A percentile compares a stretch with the other conserved stretches of the same genome.
Evolutionary conservation across 108 stramenopile genomes (phyloP).

Genomic region (Nitzschia inconspicua): DNA sequence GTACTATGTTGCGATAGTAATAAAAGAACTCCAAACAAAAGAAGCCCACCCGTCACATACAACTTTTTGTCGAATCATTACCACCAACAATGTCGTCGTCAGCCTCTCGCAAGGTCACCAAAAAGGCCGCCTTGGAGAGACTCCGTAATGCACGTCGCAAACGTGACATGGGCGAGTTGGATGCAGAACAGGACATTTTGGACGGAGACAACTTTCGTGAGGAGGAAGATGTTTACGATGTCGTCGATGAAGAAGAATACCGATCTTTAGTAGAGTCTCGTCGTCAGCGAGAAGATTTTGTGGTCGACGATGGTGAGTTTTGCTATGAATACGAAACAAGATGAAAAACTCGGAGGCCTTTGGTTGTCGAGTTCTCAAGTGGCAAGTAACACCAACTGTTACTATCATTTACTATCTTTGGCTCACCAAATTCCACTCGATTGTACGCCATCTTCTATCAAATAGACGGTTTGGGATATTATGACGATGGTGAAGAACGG

Average conservation of each 20-base stretch:
- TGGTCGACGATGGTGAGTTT: conserved; percentile 95
- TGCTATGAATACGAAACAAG: too few relatives aligned
- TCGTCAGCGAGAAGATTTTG: conserved; percentile 95
- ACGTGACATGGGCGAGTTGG: conserved; percentile 2
- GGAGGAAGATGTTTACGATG: conserved; percentile 86
- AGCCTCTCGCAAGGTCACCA: conserved; percentile 5
- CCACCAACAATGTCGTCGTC: conserved; percentile 23
- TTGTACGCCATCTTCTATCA: conserved; percentile 1
- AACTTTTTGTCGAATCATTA: too few relatives aligned
- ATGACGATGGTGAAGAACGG: conserved; percentile 97
- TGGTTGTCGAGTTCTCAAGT: too few relatives aligned
- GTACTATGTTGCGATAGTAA: too few relatives aligned
- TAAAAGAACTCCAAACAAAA: too few relatives aligned
- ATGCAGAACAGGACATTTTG: conserved; percentile 7
- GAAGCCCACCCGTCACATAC: too few relatives aligned
- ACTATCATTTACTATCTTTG: neutral
- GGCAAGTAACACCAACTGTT: neutral
- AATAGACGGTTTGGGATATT: conserved; percentile 93
- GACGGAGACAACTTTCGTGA: conserved; percentile 40
- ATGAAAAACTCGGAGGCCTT: too few relatives aligned
- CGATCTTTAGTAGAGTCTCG: conserved; percentile 72
- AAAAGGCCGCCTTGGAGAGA: conserved; percentile 26
- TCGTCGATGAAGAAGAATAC: conserved; percentile 88
- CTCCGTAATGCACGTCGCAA: conserved; percentile 19
- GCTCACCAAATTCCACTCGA: too few relatives aligned